Evolutionary conservation across 768 basidiomycete species (phyloP).

Genomic region (Lactifluus subvellereus): DNA sequence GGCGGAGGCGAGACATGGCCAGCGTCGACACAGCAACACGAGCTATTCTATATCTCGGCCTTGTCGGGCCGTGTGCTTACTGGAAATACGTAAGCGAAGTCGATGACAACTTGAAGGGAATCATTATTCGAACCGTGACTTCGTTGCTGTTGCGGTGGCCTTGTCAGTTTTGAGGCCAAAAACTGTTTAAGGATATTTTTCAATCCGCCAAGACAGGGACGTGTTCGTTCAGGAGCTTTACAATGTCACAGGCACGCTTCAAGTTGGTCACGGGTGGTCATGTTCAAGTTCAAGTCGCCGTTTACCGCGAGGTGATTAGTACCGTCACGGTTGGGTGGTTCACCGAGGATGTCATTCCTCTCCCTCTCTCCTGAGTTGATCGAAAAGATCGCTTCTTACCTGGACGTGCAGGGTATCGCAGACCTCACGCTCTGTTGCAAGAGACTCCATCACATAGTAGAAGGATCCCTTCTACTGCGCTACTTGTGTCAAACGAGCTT

Average conservation of each 20-base stretch:
- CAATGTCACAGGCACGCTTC: no score
- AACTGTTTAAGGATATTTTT: no score
- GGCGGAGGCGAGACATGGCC: conserved; percentile 30
- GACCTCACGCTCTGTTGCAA: background rate
- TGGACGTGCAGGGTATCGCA: background rate
- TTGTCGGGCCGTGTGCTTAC: no score
- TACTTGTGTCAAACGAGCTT: background rate
- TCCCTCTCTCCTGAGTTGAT: conserved; percentile 9
- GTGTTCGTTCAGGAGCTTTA: no score
- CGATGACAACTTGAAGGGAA: no score
- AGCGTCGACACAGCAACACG: background rate
- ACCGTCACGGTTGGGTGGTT: background rate
- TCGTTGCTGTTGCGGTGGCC: no score
- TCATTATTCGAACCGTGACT: no score
- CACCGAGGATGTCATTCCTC: conserved; percentile 5
- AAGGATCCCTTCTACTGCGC: conserved; percentile 4
- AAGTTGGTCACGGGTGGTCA: background rate
- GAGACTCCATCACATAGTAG: background rate
- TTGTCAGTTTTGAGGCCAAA: no score
- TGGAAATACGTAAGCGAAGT: no score
- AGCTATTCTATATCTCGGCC: no score
- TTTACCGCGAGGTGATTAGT: background rate
- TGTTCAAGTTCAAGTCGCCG: no score
- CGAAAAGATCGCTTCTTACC: conserved; percentile 4
- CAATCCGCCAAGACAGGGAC: no score